These are phyloP conservation scores for Fusarium ramigenum DNA, from an alignment of 2,329 filamentous ascomycete genomes.

Conservation along the genomic window DNA sequence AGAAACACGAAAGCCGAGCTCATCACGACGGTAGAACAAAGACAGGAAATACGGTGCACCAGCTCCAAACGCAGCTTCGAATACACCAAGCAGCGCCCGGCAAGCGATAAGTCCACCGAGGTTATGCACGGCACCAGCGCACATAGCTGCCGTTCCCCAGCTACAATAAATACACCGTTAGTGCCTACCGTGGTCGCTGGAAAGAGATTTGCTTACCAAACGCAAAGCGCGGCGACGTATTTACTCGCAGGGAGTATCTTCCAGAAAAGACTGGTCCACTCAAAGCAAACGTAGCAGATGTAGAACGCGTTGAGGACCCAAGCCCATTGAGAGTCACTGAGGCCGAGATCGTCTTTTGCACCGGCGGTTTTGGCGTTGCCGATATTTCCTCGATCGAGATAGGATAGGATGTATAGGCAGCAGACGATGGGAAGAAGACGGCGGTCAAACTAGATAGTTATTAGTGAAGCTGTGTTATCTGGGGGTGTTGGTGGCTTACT, in stretches of 20 bases:
- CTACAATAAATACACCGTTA: neutral
- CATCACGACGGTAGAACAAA: constrained; percentile 15
- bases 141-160: constrained; percentile 26
- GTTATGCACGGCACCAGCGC: constrained; percentile 15
- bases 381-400: constrained; percentile 30
- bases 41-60: constrained; percentile 30
- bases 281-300: constrained; percentile 26
- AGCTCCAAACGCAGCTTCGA: constrained; percentile 27
- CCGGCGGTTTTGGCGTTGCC: constrained; percentile 32
- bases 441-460: constrained; percentile 12
- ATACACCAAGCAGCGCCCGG: constrained; percentile 14
- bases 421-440: constrained; percentile 22
- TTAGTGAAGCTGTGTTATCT: neutral
- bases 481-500: neutral
- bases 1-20: constrained; percentile 20
- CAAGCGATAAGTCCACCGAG: constrained; percentile 7
- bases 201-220: constrained; percentile 4
- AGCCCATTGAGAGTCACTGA: constrained; percentile 15
- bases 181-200: accelerated
- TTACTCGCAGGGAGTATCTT: constrained; percentile 25
- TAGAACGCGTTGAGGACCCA: constrained; percentile 36
- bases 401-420: constrained; percentile 27
- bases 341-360: neutral
- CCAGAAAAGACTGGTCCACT: constrained; percentile 29
- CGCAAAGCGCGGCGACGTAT: constrained; percentile 22